phyloP scores from a whole-genome alignment of 2,329 filamentous ascomycete genomes.

The Xylaria hypoxylon region DNA sequence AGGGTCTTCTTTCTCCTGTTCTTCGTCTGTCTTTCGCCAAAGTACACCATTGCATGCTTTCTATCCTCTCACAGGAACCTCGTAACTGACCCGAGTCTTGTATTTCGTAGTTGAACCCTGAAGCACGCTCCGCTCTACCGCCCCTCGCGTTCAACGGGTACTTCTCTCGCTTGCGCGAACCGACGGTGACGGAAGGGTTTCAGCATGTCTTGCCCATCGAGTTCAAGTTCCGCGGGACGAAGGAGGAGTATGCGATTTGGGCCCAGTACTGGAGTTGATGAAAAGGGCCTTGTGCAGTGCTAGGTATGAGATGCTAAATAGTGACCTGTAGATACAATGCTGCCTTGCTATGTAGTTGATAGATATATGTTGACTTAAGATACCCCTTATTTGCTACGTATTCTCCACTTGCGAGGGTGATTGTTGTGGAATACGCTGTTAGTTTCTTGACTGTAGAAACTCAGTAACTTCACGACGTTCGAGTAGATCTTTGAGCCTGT shows the following conservation, averaged over 20 bases:
- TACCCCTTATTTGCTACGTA: constrained; percentile 2
- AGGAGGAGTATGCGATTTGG: constrained; percentile 78
- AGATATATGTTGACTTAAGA: constrained; percentile 15
- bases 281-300: neutral
- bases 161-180: constrained; percentile 76
- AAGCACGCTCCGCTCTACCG: constrained; percentile 78
- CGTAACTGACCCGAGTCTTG: neutral
- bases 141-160: constrained; percentile 84
- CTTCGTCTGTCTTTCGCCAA: constrained; percentile 2
- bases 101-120: constrained; percentile 78
- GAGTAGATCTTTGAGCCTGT: neutral
- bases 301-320: neutral
- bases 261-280: constrained; percentile 77
- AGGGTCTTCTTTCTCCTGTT: neutral
- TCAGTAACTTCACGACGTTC: too few species aligned
- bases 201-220: constrained; percentile 79
- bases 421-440: neutral
- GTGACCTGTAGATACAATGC: neutral
- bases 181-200: constrained; percentile 82
- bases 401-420: neutral
- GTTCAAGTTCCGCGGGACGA: constrained; percentile 79
- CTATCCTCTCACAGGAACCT: neutral
- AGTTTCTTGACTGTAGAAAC: neutral
- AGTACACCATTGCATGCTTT: neutral
- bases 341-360: neutral